These are phyloP conservation scores for Aspergillus chevalieri DNA, from an alignment of 2,329 filamentous ascomycete species.

Conservation along the genomic window DNA sequence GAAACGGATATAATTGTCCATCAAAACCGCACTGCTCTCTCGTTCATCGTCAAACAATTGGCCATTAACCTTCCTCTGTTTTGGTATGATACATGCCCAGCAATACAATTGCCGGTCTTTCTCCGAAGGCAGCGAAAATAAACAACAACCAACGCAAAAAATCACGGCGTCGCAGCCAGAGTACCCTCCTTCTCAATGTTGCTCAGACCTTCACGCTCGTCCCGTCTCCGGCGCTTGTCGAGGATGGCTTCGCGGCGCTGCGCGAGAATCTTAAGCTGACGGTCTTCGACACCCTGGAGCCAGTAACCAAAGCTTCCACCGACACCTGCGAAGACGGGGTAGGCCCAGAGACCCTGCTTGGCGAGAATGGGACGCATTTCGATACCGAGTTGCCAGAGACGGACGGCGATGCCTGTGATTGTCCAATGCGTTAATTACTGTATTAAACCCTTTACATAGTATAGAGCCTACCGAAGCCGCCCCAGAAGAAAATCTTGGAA, in stretches of 20 bases:
- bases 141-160: background rate
- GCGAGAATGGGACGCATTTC: slow-evolving; percentile 96
- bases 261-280: slow-evolving; percentile 68
- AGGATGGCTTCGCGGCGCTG: slow-evolving; percentile 75
- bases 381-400: slow-evolving; percentile 95
- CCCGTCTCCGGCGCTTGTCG: slow-evolving; percentile 80
- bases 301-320: slow-evolving; percentile 95
- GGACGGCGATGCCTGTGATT: slow-evolving; percentile 71
- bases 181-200: slow-evolving; percentile 28
- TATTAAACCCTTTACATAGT: background rate
- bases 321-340: slow-evolving; percentile 78
- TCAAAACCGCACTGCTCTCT: too few relatives aligned
- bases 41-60: background rate
- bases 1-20: too few relatives aligned
- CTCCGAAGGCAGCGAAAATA: background rate
- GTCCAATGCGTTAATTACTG: background rate
- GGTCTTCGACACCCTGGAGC: slow-evolving; percentile 82
- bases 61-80: background rate
- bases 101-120: background rate
- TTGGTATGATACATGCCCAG: background rate
- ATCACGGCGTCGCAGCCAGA: slow-evolving; percentile 34
- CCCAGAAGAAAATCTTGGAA: slow-evolving; percentile 49
- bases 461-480: slow-evolving; percentile 71
- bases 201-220: slow-evolving; percentile 48
- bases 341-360: slow-evolving; percentile 77